phyloP scores from a whole-genome alignment of 31 red algal species.

The Odonthalia washingtoniensis region DNA sequence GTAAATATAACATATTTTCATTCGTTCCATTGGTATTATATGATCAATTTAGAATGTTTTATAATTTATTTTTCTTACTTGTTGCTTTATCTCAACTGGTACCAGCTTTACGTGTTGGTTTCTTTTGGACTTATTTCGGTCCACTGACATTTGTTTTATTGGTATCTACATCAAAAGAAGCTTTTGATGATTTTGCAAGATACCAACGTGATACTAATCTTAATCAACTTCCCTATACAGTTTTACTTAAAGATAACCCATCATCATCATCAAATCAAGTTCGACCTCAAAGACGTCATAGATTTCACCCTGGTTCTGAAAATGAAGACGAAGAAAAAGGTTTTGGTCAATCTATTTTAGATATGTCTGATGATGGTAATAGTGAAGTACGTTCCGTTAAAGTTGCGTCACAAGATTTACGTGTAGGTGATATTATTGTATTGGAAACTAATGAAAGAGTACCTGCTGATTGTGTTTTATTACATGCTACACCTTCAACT shows the following conservation, averaged over 20 bases:
- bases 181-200: constrained; percentile 87
- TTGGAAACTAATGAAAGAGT: constrained; percentile 90
- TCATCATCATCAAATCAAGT: constrained; percentile 17
- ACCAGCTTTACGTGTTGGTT: constrained; percentile 89
- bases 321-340: background rate
- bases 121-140: constrained; percentile 95
- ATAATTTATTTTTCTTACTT: constrained; percentile 94
- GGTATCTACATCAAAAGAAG: constrained; percentile 88
- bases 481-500: constrained; percentile 64
- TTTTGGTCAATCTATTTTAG: background rate
- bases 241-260: constrained; percentile 39
- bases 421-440: constrained; percentile 89
- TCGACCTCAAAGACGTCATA: too few species aligned
- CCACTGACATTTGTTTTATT: constrained; percentile 91
- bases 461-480: constrained; percentile 94
- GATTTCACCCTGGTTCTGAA: too few species aligned
- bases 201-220: constrained; percentile 76
- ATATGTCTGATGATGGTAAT: constrained; percentile 41
- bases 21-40: constrained; percentile 89
- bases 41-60: constrained; percentile 97
- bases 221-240: constrained; percentile 79
- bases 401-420: constrained; percentile 81
- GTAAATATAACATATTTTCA: constrained; percentile 73
- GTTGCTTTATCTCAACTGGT: constrained; percentile 92
- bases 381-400: constrained; percentile 6